Base-by-base conservation (phyloP, 768 basidiomycete species). In the Auricularia sp. region DNA sequence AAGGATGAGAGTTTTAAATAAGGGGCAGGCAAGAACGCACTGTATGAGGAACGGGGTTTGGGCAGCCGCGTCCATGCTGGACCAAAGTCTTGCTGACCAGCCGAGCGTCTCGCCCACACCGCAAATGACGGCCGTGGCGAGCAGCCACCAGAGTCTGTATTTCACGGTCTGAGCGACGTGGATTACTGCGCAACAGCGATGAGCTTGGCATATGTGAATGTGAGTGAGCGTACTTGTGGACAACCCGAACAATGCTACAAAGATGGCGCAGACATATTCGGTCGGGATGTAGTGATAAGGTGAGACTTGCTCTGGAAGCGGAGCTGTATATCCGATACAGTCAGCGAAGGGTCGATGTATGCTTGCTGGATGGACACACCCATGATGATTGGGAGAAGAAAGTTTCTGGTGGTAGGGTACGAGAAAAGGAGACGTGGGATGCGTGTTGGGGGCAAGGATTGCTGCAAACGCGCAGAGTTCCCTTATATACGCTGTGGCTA, bases 81-180 rank as follows among this genome's bases (percentile, higher is more conserved):
- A 83, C 84, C 82, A 86, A 3, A 84, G 69, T n/a, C 85, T 73
- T 1, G 75, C 86, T 8, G 71, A 68, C 86, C 86, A 87, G 0
- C 85, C 86, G 2, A 81, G 64, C 10, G 80, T 68, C 69, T 87
- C 87, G 10, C 80, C 70, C 1, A 80, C 16, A 6, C 83, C 83
- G 53, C 79, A 78, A 0, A 84, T 67, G 18, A 77, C 72, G 3
- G 76, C 76, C 0, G 85, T 86, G 0, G 79, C 78, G 54, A 83
- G 36, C 10, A 85, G 66, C 78, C 79, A 87, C 80, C 83, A 84
- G 61, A 78, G 72, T 10, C 78, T 76, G 67, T 72, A 81, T 47
- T 72, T 72, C 1, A 76, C 61, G 1, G 80, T 76, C 71, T 85
- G 81, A 1, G 68, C 75, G 6, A 78, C 16, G 68, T 87, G 86